Evolutionary conservation across 768 basidiomycete genomes (phyloP).

Genomic region (Kwoniella heveanensis): DNA sequence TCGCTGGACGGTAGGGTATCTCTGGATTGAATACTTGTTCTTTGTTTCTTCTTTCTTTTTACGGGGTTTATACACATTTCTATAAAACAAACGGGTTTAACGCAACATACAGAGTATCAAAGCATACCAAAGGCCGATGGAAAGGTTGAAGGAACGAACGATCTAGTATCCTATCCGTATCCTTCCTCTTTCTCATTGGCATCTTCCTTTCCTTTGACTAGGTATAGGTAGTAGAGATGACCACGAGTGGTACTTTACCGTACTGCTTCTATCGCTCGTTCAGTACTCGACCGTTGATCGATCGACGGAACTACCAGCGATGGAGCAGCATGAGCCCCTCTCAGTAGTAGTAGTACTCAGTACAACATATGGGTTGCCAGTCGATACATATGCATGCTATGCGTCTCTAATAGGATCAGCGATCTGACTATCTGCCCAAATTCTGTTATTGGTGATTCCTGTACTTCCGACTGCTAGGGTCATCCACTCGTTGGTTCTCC

Average conservation of each 20-base stretch:
- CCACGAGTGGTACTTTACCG: neutral
- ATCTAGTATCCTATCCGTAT: too few relatives aligned
- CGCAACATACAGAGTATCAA: neutral
- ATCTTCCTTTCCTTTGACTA: neutral
- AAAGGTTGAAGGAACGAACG: too few relatives aligned
- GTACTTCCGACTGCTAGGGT: too few relatives aligned
- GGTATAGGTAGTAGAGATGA: conserved; percentile 3
- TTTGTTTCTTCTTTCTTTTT: conserved; percentile 1
- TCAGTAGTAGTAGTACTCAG: neutral
- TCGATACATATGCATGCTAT: neutral
- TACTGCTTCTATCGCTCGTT: neutral
- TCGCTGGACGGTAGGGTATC: neutral
- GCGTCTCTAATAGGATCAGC: neutral
- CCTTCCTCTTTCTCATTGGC: neutral
- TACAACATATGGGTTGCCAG: neutral
- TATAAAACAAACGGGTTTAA: conserved; percentile 1
- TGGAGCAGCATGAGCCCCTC: neutral
- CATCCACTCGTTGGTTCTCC: too few relatives aligned
- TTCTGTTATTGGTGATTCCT: too few relatives aligned
- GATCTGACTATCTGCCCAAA: too few relatives aligned
- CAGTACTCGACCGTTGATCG: neutral
- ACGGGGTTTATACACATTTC: neutral
- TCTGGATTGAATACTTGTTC: neutral
- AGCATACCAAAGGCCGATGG: neutral
- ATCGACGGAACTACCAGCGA: neutral